Percentiles rank a stretch among this genome's conserved stretches.
These are phyloP conservation scores for Moesziomyces antarcticus DNA, from an alignment of 1,284 basidiomycete genomes.

Conservation along the genomic window DNA sequence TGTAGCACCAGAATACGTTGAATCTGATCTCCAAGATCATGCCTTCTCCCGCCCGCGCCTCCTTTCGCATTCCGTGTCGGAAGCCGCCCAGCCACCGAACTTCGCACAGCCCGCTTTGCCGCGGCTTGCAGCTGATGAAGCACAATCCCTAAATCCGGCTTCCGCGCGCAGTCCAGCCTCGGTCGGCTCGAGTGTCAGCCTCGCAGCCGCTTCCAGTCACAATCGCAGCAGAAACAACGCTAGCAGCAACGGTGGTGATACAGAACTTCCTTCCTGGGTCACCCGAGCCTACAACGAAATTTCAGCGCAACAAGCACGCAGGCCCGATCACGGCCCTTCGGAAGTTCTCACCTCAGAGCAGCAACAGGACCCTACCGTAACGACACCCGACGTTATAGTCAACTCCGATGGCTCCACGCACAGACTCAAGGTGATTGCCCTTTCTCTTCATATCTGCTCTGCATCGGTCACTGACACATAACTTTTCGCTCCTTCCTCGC, in stretches of 20 bases:
- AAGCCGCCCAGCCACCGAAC: neutral
- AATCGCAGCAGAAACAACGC: neutral
- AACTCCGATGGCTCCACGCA: constrained; percentile 8
- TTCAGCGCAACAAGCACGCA: constrained; percentile 2
- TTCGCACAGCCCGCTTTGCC: neutral
- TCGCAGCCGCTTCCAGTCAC: neutral
- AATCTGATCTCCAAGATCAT: neutral
- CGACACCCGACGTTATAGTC: constrained; percentile 10
- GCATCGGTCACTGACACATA: neutral
- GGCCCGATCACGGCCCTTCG: neutral
- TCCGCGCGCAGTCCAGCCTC: neutral
- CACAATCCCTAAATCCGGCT: neutral
- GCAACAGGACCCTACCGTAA: neutral
- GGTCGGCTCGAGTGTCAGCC: neutral
- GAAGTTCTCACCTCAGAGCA: neutral
- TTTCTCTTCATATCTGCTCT: neutral
- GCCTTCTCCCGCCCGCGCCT: neutral
- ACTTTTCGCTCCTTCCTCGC: neutral
- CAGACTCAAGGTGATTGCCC: constrained; percentile 4
- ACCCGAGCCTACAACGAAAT: constrained; percentile 12
- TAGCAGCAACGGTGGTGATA: constrained; percentile 2
- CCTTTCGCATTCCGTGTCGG: neutral
- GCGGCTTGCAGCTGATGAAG: neutral
- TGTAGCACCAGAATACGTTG: neutral
- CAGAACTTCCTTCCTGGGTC: constrained; percentile 11